Conservation (phyloP, 768 basidiomycete species). For the Termitomyces sp. region DNA sequence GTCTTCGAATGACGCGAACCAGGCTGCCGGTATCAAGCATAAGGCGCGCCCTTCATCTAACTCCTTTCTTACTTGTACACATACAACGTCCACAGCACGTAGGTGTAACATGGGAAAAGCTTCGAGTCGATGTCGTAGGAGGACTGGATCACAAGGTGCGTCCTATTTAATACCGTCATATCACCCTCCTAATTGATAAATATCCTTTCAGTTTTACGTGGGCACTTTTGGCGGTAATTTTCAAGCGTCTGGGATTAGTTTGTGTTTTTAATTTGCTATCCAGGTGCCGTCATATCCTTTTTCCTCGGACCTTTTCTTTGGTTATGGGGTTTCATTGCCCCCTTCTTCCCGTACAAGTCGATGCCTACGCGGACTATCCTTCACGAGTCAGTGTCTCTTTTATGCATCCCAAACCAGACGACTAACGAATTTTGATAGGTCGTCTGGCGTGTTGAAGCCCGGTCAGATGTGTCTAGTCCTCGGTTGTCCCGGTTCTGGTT, state of each 20-base stretch:
- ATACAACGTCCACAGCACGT: slow-evolving; percentile 38
- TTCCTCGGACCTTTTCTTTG: slow-evolving; percentile 46
- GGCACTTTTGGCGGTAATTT: slow-evolving; percentile 54
- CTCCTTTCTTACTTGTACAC: background rate
- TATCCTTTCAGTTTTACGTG: slow-evolving; percentile 42
- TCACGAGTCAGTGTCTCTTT: slow-evolving; percentile 38
- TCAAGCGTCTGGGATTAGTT: background rate
- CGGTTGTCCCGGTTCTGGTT: slow-evolving; percentile 81
- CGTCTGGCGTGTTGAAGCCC: slow-evolving; percentile 65
- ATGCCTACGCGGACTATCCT: slow-evolving; percentile 47
- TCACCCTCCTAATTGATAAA: background rate
- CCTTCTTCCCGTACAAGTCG: slow-evolving; percentile 33
- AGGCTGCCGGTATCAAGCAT: slow-evolving; percentile 61
- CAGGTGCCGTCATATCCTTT: slow-evolving; percentile 50
- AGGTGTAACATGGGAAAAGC: slow-evolving; percentile 68
- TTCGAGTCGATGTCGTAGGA: slow-evolving; percentile 58
- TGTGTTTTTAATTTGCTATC: background rate
- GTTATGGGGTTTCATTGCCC: slow-evolving; percentile 36
- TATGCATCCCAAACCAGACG: background rate
- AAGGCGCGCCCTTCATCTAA: slow-evolving; percentile 32
- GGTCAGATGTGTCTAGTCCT: slow-evolving; percentile 87
- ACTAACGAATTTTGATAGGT: slow-evolving; percentile 27
- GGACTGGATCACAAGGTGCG: slow-evolving; percentile 51
- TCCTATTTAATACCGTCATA: background rate
- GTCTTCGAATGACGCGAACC: slow-evolving; percentile 60